Base-by-base conservation (phyloP, 192 early-diverging fungal genomes). In the Backusella parvicylindrica region DNA sequence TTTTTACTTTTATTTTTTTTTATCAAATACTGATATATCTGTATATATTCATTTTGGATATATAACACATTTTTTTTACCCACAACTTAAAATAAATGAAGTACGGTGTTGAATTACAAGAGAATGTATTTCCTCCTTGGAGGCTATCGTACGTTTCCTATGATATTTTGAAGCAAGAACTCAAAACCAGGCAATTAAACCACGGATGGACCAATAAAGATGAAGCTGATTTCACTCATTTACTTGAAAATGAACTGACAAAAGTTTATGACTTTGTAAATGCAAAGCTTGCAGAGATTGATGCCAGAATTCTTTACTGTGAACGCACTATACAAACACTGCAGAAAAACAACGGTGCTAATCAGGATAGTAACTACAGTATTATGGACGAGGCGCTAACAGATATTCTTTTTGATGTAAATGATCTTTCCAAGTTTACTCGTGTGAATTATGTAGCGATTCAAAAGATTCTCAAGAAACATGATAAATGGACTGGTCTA, bases 391-490 rank as follows among this genome's bases (percentile, higher is more conserved):
- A 92, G 72, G 81, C 86, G 9, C 87, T 95, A 35, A 92, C 92
- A n/a, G 86, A 89, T 70, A 69, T 78, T 2, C 26, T 78, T 18
- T 77, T 77, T 73, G 93, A 93, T 50, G 86, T 93, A 33, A 93
- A 94, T 76, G 91, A 94, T 79, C 84, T 95, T 65, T 89, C 92
- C 43, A 92, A 91, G 77, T 95, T 90, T 73, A 88, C 90, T 21
- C 84, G 94, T 6, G 86, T 93, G 76, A 95, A 95, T 84, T 95
- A 91, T 75, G 89, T 90, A 8, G 94, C 91, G n/a, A 93, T 95
- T 69, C 88, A 91, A 37, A 93, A 97, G 90, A 97, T 98, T 77
- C 85, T 99, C 74, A 99, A 99, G 81, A 99, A 99, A 85, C 98
- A 99, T 82, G 97, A 99, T 82, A 94, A 71, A 35, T 80, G 79